Conservation (phyloP, 805 yeast species). For the Spencermartinsiella europaea region DNA sequence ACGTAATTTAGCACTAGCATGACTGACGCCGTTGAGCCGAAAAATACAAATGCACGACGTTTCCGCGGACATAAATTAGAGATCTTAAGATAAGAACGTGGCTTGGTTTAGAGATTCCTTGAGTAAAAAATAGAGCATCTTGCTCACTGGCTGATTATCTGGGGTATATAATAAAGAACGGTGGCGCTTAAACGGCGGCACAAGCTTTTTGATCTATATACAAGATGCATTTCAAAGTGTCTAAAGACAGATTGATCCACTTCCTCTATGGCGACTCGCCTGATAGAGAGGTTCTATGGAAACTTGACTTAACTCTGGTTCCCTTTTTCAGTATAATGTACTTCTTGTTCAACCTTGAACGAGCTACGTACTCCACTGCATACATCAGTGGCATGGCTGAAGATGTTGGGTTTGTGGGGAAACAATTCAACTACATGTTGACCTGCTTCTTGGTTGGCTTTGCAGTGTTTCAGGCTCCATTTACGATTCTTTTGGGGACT, state of each 20-base stretch:
- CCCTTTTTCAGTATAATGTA: constrained; percentile 17
- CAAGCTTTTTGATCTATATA: too few species aligned
- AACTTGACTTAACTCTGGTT: constrained; percentile 13
- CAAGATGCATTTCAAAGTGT: too few species aligned
- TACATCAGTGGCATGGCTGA: constrained; percentile 39
- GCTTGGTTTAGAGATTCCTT: too few species aligned
- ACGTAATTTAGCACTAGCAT: too few species aligned
- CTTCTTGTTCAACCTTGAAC: constrained; percentile 28
- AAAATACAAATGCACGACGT: too few species aligned
- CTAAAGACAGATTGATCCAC: not conserved
- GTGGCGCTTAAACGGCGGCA: too few species aligned
- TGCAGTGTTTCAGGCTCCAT: constrained; percentile 27
- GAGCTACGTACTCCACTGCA: constrained; percentile 39
- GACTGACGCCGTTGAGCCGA: too few species aligned
- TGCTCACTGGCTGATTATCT: too few species aligned
- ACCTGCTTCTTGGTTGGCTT: constrained; percentile 29
- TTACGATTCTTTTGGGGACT: constrained; percentile 13
- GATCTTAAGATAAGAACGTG: too few species aligned
- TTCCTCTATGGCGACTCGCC: constrained; percentile 5
- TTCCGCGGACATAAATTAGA: too few species aligned
- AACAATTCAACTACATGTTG: constrained; percentile 22
- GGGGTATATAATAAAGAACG: too few species aligned
- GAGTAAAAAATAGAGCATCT: too few species aligned
- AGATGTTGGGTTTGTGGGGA: constrained; percentile 25
- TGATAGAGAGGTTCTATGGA: constrained; percentile 4